phyloP scores from a whole-genome alignment of 1,139 yeast species.

The Zygoascus sp. region DNA sequence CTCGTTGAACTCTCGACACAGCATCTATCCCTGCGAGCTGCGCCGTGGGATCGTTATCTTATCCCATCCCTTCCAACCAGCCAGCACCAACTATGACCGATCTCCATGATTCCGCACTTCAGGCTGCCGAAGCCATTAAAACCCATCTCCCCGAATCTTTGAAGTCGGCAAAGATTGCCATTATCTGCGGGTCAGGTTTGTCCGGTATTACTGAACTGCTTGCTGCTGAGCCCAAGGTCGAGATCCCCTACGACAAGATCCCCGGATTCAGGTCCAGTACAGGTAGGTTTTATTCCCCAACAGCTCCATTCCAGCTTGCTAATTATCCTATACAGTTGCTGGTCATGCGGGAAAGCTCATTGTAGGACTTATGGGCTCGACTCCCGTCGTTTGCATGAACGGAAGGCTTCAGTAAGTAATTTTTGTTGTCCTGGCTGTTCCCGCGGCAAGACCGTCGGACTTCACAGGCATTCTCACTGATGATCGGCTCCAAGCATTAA shows the following conservation, averaged over 20 bases:
- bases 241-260: conserved; percentile 59
- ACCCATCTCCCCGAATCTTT: conserved; percentile 28
- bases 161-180: conserved; percentile 47
- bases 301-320: neutral
- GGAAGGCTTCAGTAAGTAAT: conserved; percentile 65
- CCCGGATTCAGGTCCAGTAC: conserved; percentile 83
- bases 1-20: too few species aligned
- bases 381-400: conserved; percentile 88
- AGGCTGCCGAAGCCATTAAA: conserved; percentile 27
- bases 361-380: conserved; percentile 68
- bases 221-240: conserved; percentile 41
- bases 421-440: too few species aligned
- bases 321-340: conserved; percentile 43
- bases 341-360: conserved; percentile 86
- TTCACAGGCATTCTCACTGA: too few species aligned
- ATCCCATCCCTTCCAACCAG: neutral
- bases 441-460: too few species aligned
- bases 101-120: conserved; percentile 21
- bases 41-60: neutral
- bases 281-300: conserved; percentile 19
- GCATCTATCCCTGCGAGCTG: too few species aligned
- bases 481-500: too few species aligned
- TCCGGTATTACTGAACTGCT: conserved; percentile 73
- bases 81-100: neutral
- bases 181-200: conserved; percentile 92